Base-by-base conservation (phyloP, 306 rosid genomes). In the Sesbania bispinosa region DNA sequence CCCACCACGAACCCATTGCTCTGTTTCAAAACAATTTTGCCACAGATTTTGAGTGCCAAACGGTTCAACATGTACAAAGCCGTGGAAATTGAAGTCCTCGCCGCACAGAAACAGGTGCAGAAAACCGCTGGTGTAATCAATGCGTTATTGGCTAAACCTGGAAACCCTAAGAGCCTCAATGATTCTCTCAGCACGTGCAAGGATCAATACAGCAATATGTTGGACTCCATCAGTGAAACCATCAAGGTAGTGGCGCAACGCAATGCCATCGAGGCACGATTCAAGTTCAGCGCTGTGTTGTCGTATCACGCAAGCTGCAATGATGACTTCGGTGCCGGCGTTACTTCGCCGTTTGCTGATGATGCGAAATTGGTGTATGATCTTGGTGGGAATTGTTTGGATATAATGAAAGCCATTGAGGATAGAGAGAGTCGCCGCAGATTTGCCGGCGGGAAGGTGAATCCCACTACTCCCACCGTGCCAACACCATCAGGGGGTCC, bases 171-270 rank as follows among this genome's bases (percentile, higher is more conserved):
- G 0, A 1, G 0, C 13, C 0, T 36, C 3, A 20, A 0, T 0
- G 71, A 24, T 0, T 24, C 53, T 0, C 78, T 74, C 10, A 0
- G 0, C 7, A 10, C 0, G 0, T 74, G 78, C 53, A 4, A 3
- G 32, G 42, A 61, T 0, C 78, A 47, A 2, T 73, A 21, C 70
- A 3, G 0, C 1, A 23, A 0, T 30, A 35, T 73, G 0, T 2
- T 24, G 0, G 71, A 47, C 10, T 0, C 51, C 15, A 14, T 60
- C 10, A 0, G 3, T 0, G 11, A 6, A 0, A 1, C 51, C 13
- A 1, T 2, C 0, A 1, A 3, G 3, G 7, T 0, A 0, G 42
- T 36, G 0, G 8, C 6, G 0, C 0, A 0, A 0, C 52, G 62
- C 3, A 0, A 35, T 21, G 52, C 0, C 0, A 0, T 0, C 1